Evolutionary conservation across 345 rosid species (phyloP).

Genomic region (Arabidopsis arenosa): DNA sequence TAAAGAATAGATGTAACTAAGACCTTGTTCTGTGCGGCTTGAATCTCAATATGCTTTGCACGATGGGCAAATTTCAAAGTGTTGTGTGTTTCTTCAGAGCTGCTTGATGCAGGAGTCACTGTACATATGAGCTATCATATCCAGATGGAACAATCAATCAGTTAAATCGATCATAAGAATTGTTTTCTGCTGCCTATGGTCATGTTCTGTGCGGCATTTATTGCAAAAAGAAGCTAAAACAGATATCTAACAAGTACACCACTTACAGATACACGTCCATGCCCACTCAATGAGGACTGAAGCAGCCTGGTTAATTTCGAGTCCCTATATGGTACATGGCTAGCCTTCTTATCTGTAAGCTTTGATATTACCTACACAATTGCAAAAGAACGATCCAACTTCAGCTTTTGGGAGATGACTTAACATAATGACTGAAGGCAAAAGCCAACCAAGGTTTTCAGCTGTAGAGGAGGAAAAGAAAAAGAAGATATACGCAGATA

Average conservation of each 20-base stretch:
- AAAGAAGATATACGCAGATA: constrained; percentile 6
- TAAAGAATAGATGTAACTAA: constrained; percentile 18
- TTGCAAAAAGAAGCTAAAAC: constrained; percentile 30
- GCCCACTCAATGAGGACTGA: constrained; percentile 96
- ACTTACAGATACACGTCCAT: constrained; percentile 98
- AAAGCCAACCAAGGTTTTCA: constrained; percentile 15
- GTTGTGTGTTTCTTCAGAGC: constrained; percentile 94
- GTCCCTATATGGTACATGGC: constrained; percentile 94
- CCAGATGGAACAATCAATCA: constrained; percentile 40
- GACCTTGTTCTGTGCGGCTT: constrained; percentile 94
- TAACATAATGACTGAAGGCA: constrained; percentile 17
- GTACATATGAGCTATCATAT: constrained; percentile 91
- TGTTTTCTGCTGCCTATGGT: constrained; percentile 8
- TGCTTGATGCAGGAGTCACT: constrained; percentile 93
- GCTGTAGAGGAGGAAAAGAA: constrained; percentile 2
- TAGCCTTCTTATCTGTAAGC: constrained; percentile 81
- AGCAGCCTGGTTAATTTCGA: constrained; percentile 97
- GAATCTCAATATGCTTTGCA: constrained; percentile 96
- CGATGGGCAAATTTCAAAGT: constrained; percentile 98
- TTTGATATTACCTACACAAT: constrained; percentile 85
- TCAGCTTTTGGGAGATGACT: constrained; percentile 20
- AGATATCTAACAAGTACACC: constrained; percentile 5
- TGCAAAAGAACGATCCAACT: constrained; percentile 18
- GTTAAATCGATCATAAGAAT: not conserved
- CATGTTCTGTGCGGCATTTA: constrained; percentile 20